Percentiles rank a stretch among this genome's conserved stretches.
Conservation (phyloP, 228 moss, liverwort and hornwort species). For the Sphagnum fallax region DNA sequence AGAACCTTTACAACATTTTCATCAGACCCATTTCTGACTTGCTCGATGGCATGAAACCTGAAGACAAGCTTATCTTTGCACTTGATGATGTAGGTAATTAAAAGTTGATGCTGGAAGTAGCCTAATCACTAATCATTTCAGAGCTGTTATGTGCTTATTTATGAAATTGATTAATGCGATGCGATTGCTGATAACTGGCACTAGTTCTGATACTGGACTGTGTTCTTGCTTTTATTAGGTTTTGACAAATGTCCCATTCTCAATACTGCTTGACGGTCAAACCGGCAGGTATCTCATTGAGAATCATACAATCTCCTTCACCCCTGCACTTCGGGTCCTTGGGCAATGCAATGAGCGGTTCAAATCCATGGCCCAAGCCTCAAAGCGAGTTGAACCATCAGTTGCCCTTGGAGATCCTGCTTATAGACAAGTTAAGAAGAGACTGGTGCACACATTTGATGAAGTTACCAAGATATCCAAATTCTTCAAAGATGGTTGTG, state of each 20-base stretch:
- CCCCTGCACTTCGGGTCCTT: constrained; percentile 13
- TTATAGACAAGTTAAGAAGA: neutral
- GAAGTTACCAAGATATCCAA: neutral
- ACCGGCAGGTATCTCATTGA: constrained; percentile 18
- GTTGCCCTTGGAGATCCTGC: constrained; percentile 24
- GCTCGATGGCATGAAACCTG: constrained; percentile 10
- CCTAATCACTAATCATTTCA: neutral
- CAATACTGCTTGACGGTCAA: constrained; percentile 5
- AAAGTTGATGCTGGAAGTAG: neutral
- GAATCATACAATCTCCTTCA: constrained; percentile 20
- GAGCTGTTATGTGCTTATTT: neutral
- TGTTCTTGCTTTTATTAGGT: constrained; percentile 5
- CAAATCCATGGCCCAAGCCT: constrained; percentile 1
- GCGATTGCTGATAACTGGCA: neutral
- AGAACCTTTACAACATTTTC: constrained; percentile 6
- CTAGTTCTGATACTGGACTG: neutral
- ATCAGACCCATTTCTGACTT: constrained; percentile 21
- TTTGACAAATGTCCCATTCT: constrained; percentile 17
- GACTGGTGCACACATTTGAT: constrained; percentile 1
- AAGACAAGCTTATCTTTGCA: constrained; percentile 17
- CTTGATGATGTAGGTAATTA: constrained; percentile 14
- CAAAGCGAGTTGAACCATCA: constrained; percentile 12
- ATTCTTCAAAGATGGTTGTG: constrained; percentile 7
- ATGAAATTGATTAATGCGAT: neutral
- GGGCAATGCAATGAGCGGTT: constrained; percentile 5